Evolutionary conservation across 768 basidiomycete genomes (phyloP), one percentile per base, ranked within the genome.

Genomic region (Leucogyrophana mollusca): DNA sequence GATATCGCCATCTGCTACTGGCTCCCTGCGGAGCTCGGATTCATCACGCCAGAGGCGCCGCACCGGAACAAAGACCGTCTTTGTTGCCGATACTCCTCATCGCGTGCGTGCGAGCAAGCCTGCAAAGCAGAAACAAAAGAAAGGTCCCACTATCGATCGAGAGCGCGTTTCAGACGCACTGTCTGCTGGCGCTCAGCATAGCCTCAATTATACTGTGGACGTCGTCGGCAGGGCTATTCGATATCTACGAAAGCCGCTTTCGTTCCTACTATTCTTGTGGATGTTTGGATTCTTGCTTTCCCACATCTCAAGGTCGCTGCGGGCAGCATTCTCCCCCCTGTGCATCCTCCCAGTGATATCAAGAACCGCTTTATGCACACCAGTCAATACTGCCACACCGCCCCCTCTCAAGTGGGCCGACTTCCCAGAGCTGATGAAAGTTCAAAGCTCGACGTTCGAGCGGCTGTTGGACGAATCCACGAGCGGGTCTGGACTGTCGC

Each of bases 291-390:
- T 76, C 45, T 51, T 79, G 51, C 39, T 77, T 6, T 61, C 58
- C n/a, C 55, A 59, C 25, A 61, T 83, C 38, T 68, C 73, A 7
- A 38, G 56, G 5, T 72, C 71, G 0, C 42, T 89, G 45, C 69
- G 69, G n/a, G 57, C 64, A 3, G 72, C 74, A 0, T 68, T 85
- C 45, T 57, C 72, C 2, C 86, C 87, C 0, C 39, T 87, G 1
- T 90, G 87, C 62, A 63, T 72, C 38, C 33, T 89, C 11, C 87
- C 88, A 2, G 72, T 77, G 13, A 59, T 88, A 24, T 80, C 79
- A 7, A 70, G 63, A 34, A 70, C 69, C 14, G 34, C 56, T 3
- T 48, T 83, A 34, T 87, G 84, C 55, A 34, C 46, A 14, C 53
- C 54, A 16, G 35, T 41, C 9, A 39, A 40, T 21, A 47, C 49